Evolutionary conservation across 2,329 filamentous ascomycete species (phyloP), one percentile per base, ranked within the genome.

Genomic region (Paracamarosporium sp.): DNA sequence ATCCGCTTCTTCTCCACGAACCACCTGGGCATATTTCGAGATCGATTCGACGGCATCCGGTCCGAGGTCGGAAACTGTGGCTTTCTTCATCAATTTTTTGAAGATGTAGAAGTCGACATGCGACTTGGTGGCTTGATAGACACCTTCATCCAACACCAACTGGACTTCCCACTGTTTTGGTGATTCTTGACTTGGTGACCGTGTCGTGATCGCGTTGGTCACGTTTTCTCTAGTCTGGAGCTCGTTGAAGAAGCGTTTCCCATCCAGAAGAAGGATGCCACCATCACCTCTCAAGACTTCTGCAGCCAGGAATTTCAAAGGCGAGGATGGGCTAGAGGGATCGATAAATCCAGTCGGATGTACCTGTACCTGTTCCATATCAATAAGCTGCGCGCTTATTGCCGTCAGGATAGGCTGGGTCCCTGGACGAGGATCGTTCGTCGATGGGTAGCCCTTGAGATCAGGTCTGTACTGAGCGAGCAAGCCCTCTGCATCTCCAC

Each of bases 331-430:
- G 30, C 80, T 78, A 1, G 78, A 76, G 0, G 82, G 82, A 60
- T 88, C 86, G 5, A 89, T 77, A 65, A 90, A 89, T 0, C 86
- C 85, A 0, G 87, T 88, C 2, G 87, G 87, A 61, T 90, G 87
- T 4, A 89, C 80, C 70, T 90, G 87, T 2, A 90, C 85, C 17
- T 73, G 64, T 0, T 80, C 76, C 80, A 82, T 82, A 59, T 82
- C 80, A 1, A 80, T 56, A 12, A 81, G 52, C 33, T 75, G 70
- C 0, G 79, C 80, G 0, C 80, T 80, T 0, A 78, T 50, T 2
- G 59, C 67, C 1, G 73, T 75, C 5, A 83, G 69, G 1, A 83
- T 64, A 1, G 69, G 60, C 55, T 88, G 85, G 1, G 84, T 79
- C 0, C 84, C 86, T 0, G 85, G 82, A 0, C 83, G 75, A 1